phyloP scores from a whole-genome alignment of 164 flowering plant species.

The Vitis cinerea region DNA sequence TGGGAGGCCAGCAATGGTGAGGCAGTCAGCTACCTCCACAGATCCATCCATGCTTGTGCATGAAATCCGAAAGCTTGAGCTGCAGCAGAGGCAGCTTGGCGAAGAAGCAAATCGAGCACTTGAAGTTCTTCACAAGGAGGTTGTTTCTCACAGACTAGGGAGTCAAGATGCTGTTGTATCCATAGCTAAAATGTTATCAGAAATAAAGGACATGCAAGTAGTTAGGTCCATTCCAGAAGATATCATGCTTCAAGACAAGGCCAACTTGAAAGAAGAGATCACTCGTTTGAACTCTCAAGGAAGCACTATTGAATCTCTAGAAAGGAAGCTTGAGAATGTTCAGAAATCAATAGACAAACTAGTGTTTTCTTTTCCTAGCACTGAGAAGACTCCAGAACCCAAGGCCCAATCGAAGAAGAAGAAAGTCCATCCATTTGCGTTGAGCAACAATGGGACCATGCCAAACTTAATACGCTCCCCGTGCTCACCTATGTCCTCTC shows the following conservation, averaged over 20 bases:
- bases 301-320: conserved; percentile 55
- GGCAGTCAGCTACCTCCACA: conserved; percentile 50
- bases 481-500: conserved; percentile 57
- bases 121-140: conserved; percentile 77
- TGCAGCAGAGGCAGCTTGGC: conserved; percentile 70
- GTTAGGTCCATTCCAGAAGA: conserved; percentile 36
- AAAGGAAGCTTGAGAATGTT: conserved; percentile 72
- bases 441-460: conserved; percentile 61
- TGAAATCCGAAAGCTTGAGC: conserved; percentile 77
- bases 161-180: conserved; percentile 58
- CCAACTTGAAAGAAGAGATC: conserved; percentile 72
- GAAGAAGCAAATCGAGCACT: conserved; percentile 84
- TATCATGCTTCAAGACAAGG: conserved; percentile 33
- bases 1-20: conserved; percentile 27
- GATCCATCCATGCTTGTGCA: conserved; percentile 66
- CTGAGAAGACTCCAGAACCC: conserved; percentile 38
- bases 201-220: conserved; percentile 60
- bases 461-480: conserved; percentile 57
- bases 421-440: conserved; percentile 47
- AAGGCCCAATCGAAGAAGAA: conserved; percentile 47
- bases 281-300: conserved; percentile 58
- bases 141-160: conserved; percentile 59
- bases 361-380: conserved; percentile 38
- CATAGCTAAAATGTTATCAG: conserved; percentile 65
- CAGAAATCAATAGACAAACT: conserved; percentile 73